Evolutionary conservation across 495 filamentous ascomycete species (phyloP), one percentile per base, ranked within the genome.

Genomic region (Xylaria curta): DNA sequence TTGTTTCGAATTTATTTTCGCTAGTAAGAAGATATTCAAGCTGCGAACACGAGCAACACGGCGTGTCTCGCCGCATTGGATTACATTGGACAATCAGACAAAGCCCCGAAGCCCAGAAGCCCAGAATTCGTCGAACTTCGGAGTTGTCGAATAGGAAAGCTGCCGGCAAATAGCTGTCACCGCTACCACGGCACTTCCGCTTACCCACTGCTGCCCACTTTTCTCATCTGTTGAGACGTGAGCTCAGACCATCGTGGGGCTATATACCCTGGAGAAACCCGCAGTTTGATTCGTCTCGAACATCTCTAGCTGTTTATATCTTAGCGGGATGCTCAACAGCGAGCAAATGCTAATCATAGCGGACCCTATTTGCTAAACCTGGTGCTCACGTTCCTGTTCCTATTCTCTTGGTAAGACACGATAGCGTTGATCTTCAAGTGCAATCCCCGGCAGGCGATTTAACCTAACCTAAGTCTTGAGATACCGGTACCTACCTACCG

Each of bases 221-320:
- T 63, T 53, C 68, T 70, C 68, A 70, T 53, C 68, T 70, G 68
- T 70, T 70, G 68, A 70, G 68, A 62, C 44, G 15, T 2, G 31
- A 49, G 58, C 54, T 40, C 54, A n/a, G 58, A 62, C 21, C 56
- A 62, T 31, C 58, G n/a, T 38, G 17, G n/a, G 58, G 19, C 31
- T 17, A 38, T 33, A 12, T 38, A 9, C 33, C 47, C 10, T 13
- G 24, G 21, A 26, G 15, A 12, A 12, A 31, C n/a, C 66, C 49
- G 38, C 36, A 33, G 40, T 68, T 24, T 44, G 47, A 44, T 44
- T 42, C 53, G 31, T 8, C 21, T 44, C 21, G 51, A 28, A 46
- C 24, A 3, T 40, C 49, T n/a, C 66, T 69, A 69, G 36, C 38
- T 54, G 1, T 60, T 9, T 36, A 60, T 8, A 54, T 42, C 26